A percentile compares a stretch with the other conserved stretches of the same genome.
Evolutionary conservation across 192 early-diverging fungal species (phyloP).

Genomic region (Coemansia sp.): DNA sequence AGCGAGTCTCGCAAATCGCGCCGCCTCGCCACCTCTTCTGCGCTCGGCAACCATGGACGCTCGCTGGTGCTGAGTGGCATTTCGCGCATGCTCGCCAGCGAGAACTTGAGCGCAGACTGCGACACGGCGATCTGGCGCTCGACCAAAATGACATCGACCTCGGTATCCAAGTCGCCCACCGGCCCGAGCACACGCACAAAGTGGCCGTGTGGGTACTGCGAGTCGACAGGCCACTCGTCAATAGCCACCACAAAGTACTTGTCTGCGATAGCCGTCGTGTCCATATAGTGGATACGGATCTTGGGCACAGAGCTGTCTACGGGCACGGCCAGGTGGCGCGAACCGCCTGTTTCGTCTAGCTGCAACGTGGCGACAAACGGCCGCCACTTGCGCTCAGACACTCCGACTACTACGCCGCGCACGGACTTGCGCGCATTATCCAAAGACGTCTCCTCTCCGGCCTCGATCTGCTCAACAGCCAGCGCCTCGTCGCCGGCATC

Average conservation of each 20-base stretch:
- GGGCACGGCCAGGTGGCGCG: conserved; percentile 68
- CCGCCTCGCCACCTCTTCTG: conserved; percentile 29
- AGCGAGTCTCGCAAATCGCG: conserved; percentile 50
- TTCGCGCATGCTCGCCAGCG: conserved; percentile 63
- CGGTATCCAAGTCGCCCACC: conserved; percentile 68
- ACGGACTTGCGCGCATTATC: conserved; percentile 2
- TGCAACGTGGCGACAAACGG: conserved; percentile 79
- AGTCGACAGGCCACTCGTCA: conserved; percentile 71
- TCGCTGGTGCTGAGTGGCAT: conserved; percentile 64
- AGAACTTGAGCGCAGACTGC: conserved; percentile 71
- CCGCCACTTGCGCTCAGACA: conserved; percentile 71
- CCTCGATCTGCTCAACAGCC: conserved; percentile 25
- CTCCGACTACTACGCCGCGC: conserved; percentile 61
- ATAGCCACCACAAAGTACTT: conserved; percentile 75
- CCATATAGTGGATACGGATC: conserved; percentile 72
- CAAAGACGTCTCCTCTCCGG: conserved; percentile 26
- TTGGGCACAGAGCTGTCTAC: conserved; percentile 71
- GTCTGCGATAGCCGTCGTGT: conserved; percentile 59
- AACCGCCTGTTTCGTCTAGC: conserved; percentile 57
- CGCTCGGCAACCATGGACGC: conserved; percentile 59
- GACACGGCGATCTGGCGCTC: conserved; percentile 78
- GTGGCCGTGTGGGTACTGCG: conserved; percentile 78
- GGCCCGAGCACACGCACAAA: conserved; percentile 71
- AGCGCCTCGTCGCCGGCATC: conserved; percentile 5
- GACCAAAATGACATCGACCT: conserved; percentile 76